Conservation (phyloP, 805 yeast genomes). For the Myxozyma nipponensis region DNA sequence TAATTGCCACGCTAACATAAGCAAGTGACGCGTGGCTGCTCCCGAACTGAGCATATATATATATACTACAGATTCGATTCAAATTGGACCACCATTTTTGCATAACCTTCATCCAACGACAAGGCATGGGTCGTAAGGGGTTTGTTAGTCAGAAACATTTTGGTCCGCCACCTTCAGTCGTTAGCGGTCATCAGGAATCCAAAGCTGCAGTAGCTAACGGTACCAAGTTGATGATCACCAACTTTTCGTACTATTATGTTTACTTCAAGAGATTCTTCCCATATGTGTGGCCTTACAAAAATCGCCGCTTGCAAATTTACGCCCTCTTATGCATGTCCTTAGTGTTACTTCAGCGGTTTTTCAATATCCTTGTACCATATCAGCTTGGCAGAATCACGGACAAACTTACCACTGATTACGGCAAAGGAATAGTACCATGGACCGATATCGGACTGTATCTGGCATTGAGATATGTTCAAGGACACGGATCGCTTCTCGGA, state of each 20-base stretch:
- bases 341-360: constrained; percentile 13
- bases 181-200: background rate
- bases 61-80: no score
- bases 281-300: constrained; percentile 22
- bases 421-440: constrained; percentile 17
- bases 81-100: no score
- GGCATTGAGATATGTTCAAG: constrained; percentile 21
- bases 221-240: constrained; percentile 1
- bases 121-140: constrained; percentile 6
- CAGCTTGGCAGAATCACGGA: constrained; percentile 26
- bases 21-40: no score
- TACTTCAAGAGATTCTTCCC: constrained; percentile 17
- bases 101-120: no score
- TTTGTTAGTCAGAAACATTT: constrained; percentile 1
- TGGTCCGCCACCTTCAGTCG: background rate
- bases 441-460: constrained; percentile 13
- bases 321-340: constrained; percentile 16
- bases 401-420: constrained; percentile 7
- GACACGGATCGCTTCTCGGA: constrained; percentile 22
- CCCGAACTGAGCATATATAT: no score
- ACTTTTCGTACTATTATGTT: constrained; percentile 10
- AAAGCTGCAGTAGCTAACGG: background rate
- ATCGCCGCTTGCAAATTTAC: constrained; percentile 16
- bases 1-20: no score
- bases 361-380: constrained; percentile 24